phyloP scores from a whole-genome alignment of 78 protist species.

The Polysphondylium violaceum region DNA sequence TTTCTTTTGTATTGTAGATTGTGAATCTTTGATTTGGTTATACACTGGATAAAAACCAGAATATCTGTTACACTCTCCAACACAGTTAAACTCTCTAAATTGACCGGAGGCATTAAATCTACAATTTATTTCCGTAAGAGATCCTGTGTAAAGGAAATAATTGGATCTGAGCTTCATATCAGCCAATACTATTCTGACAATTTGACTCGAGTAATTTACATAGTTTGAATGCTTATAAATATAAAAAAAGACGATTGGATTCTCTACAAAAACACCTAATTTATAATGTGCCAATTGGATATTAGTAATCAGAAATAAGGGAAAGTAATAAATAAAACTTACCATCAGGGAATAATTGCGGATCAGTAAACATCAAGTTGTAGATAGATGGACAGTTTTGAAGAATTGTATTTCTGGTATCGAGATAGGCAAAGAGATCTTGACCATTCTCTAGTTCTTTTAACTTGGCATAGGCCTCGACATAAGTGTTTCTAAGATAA shows the following conservation, averaged over 20 bases:
- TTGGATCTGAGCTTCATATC: neutral
- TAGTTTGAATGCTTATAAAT: neutral
- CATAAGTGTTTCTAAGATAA: neutral
- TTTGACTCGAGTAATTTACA: neutral
- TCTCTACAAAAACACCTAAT: slow-evolving; percentile 1
- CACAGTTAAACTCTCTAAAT: neutral
- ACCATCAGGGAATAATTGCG: slow-evolving; percentile 13
- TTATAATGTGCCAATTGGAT: neutral
- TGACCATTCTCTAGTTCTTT: neutral
- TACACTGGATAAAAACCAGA: neutral
- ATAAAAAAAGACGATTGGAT: slow-evolving; percentile 1
- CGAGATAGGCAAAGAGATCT: neutral
- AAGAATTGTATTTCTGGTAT: slow-evolving; percentile 6
- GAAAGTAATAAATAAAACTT: neutral
- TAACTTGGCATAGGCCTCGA: neutral
- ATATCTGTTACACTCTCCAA: neutral
- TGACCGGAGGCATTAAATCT: neutral
- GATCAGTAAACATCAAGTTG: slow-evolving; percentile 3
- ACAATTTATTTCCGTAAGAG: neutral
- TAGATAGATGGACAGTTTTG: neutral
- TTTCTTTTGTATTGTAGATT: neutral
- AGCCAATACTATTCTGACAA: neutral
- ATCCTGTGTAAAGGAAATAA: neutral
- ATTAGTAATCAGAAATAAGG: neutral
- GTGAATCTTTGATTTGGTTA: neutral